Evolutionary conservation across 2,329 filamentous ascomycete species (phyloP).

Genomic region (Clonostachys rhizophaga): DNA sequence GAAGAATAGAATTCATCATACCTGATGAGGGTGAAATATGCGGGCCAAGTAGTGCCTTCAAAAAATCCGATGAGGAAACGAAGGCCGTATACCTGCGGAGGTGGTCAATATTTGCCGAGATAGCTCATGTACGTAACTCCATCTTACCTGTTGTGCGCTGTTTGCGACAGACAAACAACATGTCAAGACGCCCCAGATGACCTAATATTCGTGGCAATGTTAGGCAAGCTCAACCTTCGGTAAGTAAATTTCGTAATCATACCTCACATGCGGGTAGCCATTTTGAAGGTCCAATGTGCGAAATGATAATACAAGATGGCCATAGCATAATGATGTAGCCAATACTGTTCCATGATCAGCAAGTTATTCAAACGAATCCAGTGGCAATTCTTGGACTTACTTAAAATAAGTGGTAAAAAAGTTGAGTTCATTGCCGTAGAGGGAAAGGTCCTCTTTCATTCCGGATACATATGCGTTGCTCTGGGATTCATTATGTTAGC

Average conservation of each 20-base stretch:
- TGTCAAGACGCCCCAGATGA: neutral
- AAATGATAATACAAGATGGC: neutral
- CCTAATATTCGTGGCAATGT: neutral
- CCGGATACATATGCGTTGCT: conserved; percentile 30
- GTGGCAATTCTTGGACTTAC: neutral
- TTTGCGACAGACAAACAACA: neutral
- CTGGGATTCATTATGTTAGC: neutral
- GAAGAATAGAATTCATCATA: neutral
- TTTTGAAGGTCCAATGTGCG: neutral
- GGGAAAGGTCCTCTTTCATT: conserved; percentile 43
- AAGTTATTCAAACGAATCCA: neutral
- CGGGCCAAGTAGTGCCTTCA: neutral
- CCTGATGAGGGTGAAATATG: neutral
- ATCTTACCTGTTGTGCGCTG: neutral
- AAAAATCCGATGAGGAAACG: neutral
- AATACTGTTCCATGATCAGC: neutral
- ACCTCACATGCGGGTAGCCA: neutral
- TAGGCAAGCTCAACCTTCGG: neutral
- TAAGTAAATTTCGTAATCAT: neutral
- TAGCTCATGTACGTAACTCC: neutral
- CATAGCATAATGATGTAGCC: neutral
- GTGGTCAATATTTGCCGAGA: neutral
- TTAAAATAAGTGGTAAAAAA: conserved; percentile 43
- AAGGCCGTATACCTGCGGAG: neutral
- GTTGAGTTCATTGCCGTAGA: conserved; percentile 48